Base-by-base conservation (phyloP, 768 basidiomycete species). In the Tulasnella sp. region DNA sequence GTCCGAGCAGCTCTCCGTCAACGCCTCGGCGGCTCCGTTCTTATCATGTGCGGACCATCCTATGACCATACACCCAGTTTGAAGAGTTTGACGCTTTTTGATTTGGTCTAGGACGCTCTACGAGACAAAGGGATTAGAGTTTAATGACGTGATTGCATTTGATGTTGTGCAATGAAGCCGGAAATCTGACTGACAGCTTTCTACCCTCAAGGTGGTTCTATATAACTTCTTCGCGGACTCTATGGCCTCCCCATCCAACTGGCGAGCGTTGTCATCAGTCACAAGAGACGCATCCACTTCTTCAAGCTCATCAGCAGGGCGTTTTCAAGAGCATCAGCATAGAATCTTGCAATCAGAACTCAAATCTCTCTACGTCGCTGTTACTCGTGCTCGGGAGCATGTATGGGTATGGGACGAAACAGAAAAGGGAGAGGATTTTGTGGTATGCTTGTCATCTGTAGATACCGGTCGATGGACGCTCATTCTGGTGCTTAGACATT, bases 221-320 rank as follows among this genome's bases (percentile, higher is more conserved):
- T 87, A 82, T 64, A 81, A 88, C 62, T 87, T 87, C 69, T 88
- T 87, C 64, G 75, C 78, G 29, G 82, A 84, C 63, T 87, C 86
- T 0, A 63, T 65, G 0, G 69, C 78, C 1, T 76, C 76, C 42
- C 56, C 67, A 1, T 68, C 77, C 0, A 80, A 80, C 48, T 87
- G 85, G 85, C 72, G 81, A 10, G 72, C 83, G 1, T 69, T 85
- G 3, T 65, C 82, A 17, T 10, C 42, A 45, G 7, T n/a, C 46
- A 9, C 10, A 54, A 25, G 19, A 4, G 21, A n/a, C n/a, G n/a
- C n/a, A n/a, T n/a, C n/a, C n/a, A n/a, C n/a, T n/a, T n/a, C n/a
- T n/a, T n/a, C n/a, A n/a, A n/a, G n/a, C n/a, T n/a, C n/a, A n/a
- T n/a, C 5, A 2, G 57, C 27, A 11, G 19, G 21, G 34, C 2